Percentiles rank a stretch among this genome's conserved stretches.
Evolutionary conservation across 495 filamentous ascomycete species (phyloP).

Genomic region (Aspergillus wentii): DNA sequence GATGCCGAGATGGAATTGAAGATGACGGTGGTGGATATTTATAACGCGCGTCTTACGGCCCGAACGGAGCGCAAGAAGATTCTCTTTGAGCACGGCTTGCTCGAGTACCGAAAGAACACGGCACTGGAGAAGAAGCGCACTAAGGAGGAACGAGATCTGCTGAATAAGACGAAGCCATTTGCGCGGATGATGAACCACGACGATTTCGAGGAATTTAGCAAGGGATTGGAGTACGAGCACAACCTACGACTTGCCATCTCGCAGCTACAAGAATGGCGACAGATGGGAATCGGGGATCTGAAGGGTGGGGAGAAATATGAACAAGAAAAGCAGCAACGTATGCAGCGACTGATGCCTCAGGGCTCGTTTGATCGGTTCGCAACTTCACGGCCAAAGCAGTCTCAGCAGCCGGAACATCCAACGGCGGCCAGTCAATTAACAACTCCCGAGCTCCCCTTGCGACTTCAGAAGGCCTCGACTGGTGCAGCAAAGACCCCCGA

Average conservation of each 20-base stretch:
- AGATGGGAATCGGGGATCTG: constrained; percentile 74
- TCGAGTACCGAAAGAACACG: constrained; percentile 87
- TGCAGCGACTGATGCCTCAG: constrained; percentile 63
- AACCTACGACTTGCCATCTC: constrained; percentile 84
- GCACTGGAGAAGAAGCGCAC: constrained; percentile 89
- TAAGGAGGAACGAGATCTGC: constrained; percentile 86
- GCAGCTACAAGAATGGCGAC: constrained; percentile 93
- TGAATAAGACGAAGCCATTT: constrained; percentile 92
- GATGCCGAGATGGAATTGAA: constrained; percentile 97
- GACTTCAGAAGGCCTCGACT: constrained; percentile 38
- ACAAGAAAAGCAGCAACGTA: constrained; percentile 74
- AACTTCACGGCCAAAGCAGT: constrained; percentile 47
- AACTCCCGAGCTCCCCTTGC: constrained; percentile 68
- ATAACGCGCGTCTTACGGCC: constrained; percentile 86
- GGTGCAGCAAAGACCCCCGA: constrained; percentile 28
- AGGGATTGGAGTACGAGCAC: constrained; percentile 81
- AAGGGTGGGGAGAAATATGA: constrained; percentile 92
- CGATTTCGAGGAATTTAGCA: constrained; percentile 83
- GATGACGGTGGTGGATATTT: constrained; percentile 97
- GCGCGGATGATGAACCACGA: constrained; percentile 92
- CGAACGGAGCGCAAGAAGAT: constrained; percentile 95
- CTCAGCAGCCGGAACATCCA: constrained; percentile 61
- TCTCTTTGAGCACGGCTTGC: constrained; percentile 87
- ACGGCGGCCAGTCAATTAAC: constrained; percentile 68
- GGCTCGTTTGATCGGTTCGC: constrained; percentile 79